phyloP scores from a whole-genome alignment of 179 eudicot genomes.

The Spergularia azorica region DNA sequence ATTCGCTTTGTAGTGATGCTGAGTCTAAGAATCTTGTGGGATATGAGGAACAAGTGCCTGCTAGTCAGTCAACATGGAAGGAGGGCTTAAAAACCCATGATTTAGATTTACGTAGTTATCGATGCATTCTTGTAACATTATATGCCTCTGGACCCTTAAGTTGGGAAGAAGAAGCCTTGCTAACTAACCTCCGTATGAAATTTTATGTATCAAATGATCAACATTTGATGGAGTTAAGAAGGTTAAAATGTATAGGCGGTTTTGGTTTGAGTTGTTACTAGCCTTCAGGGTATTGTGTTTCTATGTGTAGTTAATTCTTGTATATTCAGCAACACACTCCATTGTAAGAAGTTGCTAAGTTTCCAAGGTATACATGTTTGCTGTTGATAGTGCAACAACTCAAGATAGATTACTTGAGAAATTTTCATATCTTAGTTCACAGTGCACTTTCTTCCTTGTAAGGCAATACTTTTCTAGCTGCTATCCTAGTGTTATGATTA shows the following conservation, averaged over 20 bases:
- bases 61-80: constrained; percentile 25
- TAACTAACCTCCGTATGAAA: constrained; percentile 53
- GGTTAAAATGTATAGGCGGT: constrained; percentile 22
- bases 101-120: constrained; percentile 50
- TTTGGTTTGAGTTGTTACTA: constrained; percentile 13
- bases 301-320: background rate
- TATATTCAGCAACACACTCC: background rate
- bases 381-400: background rate
- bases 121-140: constrained; percentile 46
- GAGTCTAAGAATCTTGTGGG: constrained; percentile 35
- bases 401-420: no score
- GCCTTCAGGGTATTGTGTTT: background rate
- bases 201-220: constrained; percentile 61
- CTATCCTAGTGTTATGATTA: no score
- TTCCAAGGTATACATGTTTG: constrained; percentile 1
- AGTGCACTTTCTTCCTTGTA: no score
- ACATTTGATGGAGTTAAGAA: constrained; percentile 49
- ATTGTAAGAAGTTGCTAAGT: constrained; percentile 2
- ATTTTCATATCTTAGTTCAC: no score
- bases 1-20: constrained; percentile 43
- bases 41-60: constrained; percentile 25
- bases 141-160: constrained; percentile 67
- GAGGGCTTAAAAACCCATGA: constrained; percentile 38
- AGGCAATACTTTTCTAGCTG: no score
- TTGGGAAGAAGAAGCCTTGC: constrained; percentile 58